Conservation (phyloP, 345 rosid genomes). For the Isatis tinctoria region DNA sequence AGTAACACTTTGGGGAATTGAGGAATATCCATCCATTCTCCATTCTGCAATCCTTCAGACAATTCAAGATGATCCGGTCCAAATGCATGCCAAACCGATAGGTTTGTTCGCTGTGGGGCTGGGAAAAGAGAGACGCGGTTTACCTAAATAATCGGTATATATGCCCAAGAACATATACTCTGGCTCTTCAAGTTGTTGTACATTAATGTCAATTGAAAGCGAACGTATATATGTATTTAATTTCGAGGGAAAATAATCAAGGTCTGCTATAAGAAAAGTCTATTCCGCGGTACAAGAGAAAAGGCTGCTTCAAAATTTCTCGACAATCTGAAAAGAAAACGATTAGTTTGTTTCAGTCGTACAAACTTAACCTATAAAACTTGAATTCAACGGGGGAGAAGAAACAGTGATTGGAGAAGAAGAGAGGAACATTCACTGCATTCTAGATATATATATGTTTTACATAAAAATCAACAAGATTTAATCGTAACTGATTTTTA, state of each 20-base stretch:
- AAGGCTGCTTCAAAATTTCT: background rate
- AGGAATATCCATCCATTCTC: background rate
- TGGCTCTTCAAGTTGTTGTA: background rate
- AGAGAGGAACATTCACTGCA: background rate
- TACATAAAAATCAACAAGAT: background rate
- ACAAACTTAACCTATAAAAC: background rate
- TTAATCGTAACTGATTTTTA: background rate
- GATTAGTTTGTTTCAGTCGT: background rate
- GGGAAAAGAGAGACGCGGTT: slow-evolving; percentile 36
- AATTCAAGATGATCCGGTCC: background rate
- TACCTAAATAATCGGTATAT: background rate
- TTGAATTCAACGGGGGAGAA: background rate
- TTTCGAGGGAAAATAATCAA: background rate
- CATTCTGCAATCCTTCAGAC: background rate
- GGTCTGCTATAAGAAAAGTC: background rate
- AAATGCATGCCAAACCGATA: background rate
- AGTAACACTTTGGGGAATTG: too few species aligned
- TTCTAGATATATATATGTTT: background rate
- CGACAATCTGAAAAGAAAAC: background rate
- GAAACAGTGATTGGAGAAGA: background rate
- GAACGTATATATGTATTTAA: background rate
- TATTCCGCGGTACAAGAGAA: background rate
- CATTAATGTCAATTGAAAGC: background rate
- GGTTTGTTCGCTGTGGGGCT: slow-evolving; percentile 55
- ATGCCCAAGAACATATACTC: background rate